Conservation (phyloP, 1,284 basidiomycete genomes). For the Pterula multifida region DNA sequence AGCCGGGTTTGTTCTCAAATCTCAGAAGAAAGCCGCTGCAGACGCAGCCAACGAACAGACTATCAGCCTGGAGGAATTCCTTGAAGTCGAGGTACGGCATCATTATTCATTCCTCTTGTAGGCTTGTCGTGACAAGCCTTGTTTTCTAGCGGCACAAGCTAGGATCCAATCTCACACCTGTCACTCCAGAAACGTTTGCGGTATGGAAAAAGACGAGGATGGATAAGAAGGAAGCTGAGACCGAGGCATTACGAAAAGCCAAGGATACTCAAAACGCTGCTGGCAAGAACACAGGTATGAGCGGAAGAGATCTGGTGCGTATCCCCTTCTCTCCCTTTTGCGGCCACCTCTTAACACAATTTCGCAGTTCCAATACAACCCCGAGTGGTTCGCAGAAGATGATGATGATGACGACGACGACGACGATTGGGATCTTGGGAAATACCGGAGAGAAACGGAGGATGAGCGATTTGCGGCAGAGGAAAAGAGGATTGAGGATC, state of each 20-base stretch:
- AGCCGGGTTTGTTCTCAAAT: slow-evolving; percentile 90
- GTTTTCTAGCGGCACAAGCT: slow-evolving; percentile 84
- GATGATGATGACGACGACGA: slow-evolving; percentile 62
- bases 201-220: slow-evolving; percentile 90
- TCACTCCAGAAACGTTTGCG: slow-evolving; percentile 90
- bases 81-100: slow-evolving; percentile 81
- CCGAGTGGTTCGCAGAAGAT: slow-evolving; percentile 86
- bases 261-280: slow-evolving; percentile 80
- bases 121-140: background rate
- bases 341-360: slow-evolving; percentile 7
- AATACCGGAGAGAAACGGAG: slow-evolving; percentile 52
- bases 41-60: slow-evolving; percentile 81
- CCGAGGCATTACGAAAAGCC: slow-evolving; percentile 70
- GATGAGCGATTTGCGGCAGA: slow-evolving; percentile 42
- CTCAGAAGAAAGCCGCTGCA: slow-evolving; percentile 77
- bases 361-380: slow-evolving; percentile 89
- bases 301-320: slow-evolving; percentile 85
- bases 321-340: slow-evolving; percentile 6
- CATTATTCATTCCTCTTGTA: slow-evolving; percentile 1
- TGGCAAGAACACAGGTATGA: slow-evolving; percentile 90
- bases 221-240: slow-evolving; percentile 87
- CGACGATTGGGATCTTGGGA: slow-evolving; percentile 62
- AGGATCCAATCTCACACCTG: slow-evolving; percentile 84
- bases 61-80: slow-evolving; percentile 93
- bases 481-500: slow-evolving; percentile 10